Evolutionary conservation across 441 rosid genomes (phyloP).

Genomic region (Euphorbia schlechtendalii): DNA sequence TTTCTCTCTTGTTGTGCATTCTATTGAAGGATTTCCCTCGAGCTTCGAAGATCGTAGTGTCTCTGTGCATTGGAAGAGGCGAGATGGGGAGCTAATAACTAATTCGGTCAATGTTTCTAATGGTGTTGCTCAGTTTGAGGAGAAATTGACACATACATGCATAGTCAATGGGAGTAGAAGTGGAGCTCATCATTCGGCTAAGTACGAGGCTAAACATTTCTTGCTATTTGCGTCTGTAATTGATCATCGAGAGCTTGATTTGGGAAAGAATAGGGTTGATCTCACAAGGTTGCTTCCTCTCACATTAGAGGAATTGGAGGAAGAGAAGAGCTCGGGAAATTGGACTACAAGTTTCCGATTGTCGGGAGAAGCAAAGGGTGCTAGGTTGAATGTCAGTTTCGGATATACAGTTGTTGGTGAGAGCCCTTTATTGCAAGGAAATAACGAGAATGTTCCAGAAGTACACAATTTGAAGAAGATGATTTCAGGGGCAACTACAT

Average conservation of each 20-base stretch:
- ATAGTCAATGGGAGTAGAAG: conserved; percentile 71
- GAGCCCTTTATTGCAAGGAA: conserved; percentile 28
- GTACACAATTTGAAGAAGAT: conserved; percentile 35
- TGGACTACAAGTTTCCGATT: conserved; percentile 91
- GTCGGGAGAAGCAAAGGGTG: conserved; percentile 75
- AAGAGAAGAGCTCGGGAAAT: conserved; percentile 79
- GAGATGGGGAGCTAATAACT: conserved; percentile 61
- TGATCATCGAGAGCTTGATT: conserved; percentile 61
- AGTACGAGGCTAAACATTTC: conserved; percentile 92
- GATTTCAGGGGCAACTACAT: conserved; percentile 27
- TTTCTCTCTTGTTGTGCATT: conserved; percentile 72
- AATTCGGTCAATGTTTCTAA: conserved; percentile 48
- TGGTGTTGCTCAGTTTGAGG: conserved; percentile 69
- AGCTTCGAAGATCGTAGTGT: conserved; percentile 51
- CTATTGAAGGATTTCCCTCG: conserved; percentile 59
- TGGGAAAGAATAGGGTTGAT: conserved; percentile 94
- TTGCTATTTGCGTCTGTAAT: conserved; percentile 58
- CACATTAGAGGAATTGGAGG: conserved; percentile 84
- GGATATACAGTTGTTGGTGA: conserved; percentile 71
- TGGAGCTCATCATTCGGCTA: conserved; percentile 83
- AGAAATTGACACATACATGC: conserved; percentile 64
- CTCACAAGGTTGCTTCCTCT: conserved; percentile 89
- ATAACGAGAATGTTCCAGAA: conserved; percentile 31
- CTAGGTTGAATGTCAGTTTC: conserved; percentile 72
- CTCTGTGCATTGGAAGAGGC: conserved; percentile 84